Evolutionary conservation across 352 stramenopile genomes (phyloP), one percentile per base, ranked within the genome.

Genomic region (Pythium phragmiticola): DNA sequence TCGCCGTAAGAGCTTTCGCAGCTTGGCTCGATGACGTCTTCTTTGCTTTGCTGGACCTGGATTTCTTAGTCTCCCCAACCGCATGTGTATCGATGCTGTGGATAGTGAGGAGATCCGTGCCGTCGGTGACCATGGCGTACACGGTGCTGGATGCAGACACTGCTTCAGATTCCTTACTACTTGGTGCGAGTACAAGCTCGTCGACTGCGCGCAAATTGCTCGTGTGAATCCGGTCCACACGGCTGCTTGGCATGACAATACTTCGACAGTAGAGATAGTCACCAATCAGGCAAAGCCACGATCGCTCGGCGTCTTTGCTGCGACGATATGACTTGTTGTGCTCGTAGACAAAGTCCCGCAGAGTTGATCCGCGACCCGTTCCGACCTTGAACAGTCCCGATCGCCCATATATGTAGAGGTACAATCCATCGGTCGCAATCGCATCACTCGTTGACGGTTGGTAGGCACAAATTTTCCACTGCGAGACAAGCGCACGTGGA

Each of bases 201-300:
- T 88, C 75, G 28, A 92, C 65, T 21, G 33, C 49, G 4, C 68
- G 42, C 30, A 92, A 46, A 46, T 88, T 66, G 30, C 33, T 61
- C 13, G 65, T 75, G 33, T 37, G 45, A 19, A 92, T 89, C 23
- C 82, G 78, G 68, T 92, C 84, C 21, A 92, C 74, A 43, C 79
- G 74, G 45, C 76, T 75, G 9, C 77, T 74, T 48, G 78, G 77
- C 80, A 86, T 92, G 39, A 85, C 56, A 54, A 91, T 87, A 16
- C 78, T 92, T 63, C 84, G 82, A 39, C 84, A 92, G 55, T 90
- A 92, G 11, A 92, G 63, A 17, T 69, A 74, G 26, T 74, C 60
- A 6, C 69, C 77, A 55, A 90, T 85, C n/a, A 75, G 80, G 56
- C 82, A 90, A 34, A 92, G 70, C 84, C 84, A 92, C n/a, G 82